These are phyloP conservation scores for Aspergillus fijiensis DNA, from an alignment of 2,329 filamentous ascomycete genomes.

Conservation along the genomic window DNA sequence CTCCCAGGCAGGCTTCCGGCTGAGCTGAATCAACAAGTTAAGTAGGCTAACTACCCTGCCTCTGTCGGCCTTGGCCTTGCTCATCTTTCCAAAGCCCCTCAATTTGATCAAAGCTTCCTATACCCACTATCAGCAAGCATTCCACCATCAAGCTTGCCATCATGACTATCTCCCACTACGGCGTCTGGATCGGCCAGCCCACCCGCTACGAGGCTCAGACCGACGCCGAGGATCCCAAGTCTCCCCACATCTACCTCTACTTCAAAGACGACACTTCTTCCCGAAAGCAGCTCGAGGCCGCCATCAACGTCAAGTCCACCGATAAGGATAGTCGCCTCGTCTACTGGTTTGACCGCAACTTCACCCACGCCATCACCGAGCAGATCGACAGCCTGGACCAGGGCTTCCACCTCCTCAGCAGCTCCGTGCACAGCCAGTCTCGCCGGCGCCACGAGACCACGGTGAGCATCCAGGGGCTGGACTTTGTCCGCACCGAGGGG, in stretches of 20 bases:
- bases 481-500: slow-evolving; percentile 18
- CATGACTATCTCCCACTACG: slow-evolving; percentile 18
- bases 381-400: slow-evolving; percentile 7
- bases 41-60: background rate
- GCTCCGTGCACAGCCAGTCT: background rate
- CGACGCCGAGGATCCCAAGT: slow-evolving; percentile 3
- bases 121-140: too few species aligned
- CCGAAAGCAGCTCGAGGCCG: slow-evolving; percentile 10
- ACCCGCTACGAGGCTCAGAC: slow-evolving; percentile 4
- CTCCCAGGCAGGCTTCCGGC: background rate
- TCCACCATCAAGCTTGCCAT: background rate
- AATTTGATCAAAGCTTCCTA: background rate
- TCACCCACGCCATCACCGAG: slow-evolving; percentile 17
- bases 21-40: too few species aligned
- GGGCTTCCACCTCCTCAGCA: slow-evolving; percentile 13
- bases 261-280: slow-evolving; percentile 7
- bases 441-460: background rate
- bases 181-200: slow-evolving; percentile 15
- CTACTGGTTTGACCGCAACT: slow-evolving; percentile 18
- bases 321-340: slow-evolving; percentile 20
- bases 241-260: slow-evolving; percentile 7
- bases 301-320: slow-evolving; percentile 20
- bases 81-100: background rate
- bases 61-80: background rate
- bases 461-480: slow-evolving; percentile 6